Evolutionary conservation across 108 stramenopile species (phyloP).

Genomic region (Cyclotella baltica): DNA sequence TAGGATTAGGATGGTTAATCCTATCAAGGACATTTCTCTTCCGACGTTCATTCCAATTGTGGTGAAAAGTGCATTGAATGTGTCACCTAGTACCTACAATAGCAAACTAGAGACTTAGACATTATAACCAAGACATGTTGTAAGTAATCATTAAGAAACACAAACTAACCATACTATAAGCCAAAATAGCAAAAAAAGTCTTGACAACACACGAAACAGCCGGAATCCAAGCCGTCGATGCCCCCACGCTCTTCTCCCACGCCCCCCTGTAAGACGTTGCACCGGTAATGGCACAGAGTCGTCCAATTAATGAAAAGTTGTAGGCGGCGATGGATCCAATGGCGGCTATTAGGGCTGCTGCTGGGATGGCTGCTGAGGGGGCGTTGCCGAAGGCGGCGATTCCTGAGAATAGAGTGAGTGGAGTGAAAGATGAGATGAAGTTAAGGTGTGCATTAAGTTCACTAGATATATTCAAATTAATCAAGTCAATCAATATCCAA

Average conservation of each 20-base stretch:
- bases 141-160: too few species aligned
- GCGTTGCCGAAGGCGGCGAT: constrained; percentile 92
- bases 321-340: constrained; percentile 79
- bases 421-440: too few species aligned
- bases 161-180: constrained; percentile 95
- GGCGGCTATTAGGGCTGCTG: constrained; percentile 69
- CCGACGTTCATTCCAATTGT: constrained; percentile 54
- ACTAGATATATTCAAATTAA: too few species aligned
- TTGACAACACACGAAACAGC: constrained; percentile 83
- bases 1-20: constrained; percentile 75
- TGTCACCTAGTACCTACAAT: constrained; percentile 90
- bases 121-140: too few species aligned
- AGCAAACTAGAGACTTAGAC: not conserved
- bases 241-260: constrained; percentile 87
- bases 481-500: constrained; percentile 4
- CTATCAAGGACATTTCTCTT: constrained; percentile 67
- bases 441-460: not conserved
- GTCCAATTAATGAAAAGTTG: constrained; percentile 76
- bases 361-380: constrained; percentile 90
- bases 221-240: constrained; percentile 84
- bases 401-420: constrained; percentile 47
- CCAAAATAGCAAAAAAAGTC: constrained; percentile 89
- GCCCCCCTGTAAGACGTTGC: constrained; percentile 87
- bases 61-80: constrained; percentile 69
- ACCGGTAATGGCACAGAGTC: constrained; percentile 82